Conservation (phyloP, 176 grass and related monocot species). For the Poa pratensis region DNA sequence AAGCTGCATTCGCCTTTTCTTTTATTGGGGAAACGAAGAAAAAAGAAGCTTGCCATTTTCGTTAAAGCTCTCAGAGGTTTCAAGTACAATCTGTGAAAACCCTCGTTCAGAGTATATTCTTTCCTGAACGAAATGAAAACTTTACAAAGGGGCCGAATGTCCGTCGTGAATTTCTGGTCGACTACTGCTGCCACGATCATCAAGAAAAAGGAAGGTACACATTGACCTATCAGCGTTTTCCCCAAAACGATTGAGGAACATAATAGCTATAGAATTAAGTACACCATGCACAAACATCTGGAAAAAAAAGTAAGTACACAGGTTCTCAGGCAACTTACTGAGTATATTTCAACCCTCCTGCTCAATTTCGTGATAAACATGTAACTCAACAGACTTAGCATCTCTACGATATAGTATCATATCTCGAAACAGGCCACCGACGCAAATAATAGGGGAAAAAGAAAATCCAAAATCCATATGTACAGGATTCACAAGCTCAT, state of each 20-base stretch:
- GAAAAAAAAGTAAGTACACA: not conserved
- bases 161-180: no score
- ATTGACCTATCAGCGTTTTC: not conserved
- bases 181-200: no score
- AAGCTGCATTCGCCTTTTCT: no score
- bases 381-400: not conserved
- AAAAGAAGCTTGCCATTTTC: no score
- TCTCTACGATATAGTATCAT: not conserved
- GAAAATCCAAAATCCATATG: not conserved
- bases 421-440: not conserved
- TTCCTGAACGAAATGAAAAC: no score
- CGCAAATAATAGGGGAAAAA: not conserved
- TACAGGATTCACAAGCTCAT: slow-evolving; percentile 13
- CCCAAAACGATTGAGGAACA: not conserved
- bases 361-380: not conserved
- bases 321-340: not conserved
- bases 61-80: no score
- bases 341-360: not conserved
- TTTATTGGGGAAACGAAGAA: no score
- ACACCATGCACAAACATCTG: not conserved
- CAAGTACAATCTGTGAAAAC: no score
- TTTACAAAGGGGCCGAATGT: no score
- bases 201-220: no score
- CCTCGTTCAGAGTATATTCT: no score
- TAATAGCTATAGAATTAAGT: not conserved